Percentiles rank a stretch among this genome's conserved stretches.
These are phyloP conservation scores for Hymenoscyphus scutula DNA, from an alignment of 2,329 filamentous ascomycete genomes.

Conservation along the genomic window DNA sequence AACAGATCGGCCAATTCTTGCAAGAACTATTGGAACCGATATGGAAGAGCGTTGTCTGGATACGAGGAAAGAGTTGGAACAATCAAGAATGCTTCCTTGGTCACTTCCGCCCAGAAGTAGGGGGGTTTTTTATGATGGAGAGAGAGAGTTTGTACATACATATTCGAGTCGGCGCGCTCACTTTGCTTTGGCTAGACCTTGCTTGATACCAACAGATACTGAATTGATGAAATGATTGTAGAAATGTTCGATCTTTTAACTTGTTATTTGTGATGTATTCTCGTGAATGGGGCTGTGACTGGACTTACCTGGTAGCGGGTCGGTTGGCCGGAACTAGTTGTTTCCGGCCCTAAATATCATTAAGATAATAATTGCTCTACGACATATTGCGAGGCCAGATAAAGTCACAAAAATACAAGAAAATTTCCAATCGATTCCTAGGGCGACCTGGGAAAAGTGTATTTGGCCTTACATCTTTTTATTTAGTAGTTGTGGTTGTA, in stretches of 20 bases:
- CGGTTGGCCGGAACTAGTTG: background rate
- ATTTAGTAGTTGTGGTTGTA: too few species aligned
- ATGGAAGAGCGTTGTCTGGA: conserved; percentile 5
- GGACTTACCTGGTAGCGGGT: background rate
- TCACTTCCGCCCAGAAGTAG: conserved; percentile 16
- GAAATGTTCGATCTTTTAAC: background rate
- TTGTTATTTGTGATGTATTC: background rate
- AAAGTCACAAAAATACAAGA: too few species aligned
- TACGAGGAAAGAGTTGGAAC: conserved; percentile 16
- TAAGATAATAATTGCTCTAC: too few species aligned
- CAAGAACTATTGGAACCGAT: conserved; percentile 24
- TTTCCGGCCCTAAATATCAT: too few species aligned
- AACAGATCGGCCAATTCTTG: conserved; percentile 9
- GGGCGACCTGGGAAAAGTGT: too few species aligned
- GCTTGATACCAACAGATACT: background rate
- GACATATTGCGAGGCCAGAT: too few species aligned
- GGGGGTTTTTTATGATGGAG: background rate
- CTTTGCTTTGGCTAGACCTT: background rate
- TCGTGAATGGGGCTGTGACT: background rate
- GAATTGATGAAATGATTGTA: background rate
- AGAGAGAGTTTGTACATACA: background rate
- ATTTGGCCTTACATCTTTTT: too few species aligned
- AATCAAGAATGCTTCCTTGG: conserved; percentile 6
- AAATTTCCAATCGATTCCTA: too few species aligned
- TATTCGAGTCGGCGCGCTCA: background rate